phyloP scores from a whole-genome alignment of 768 basidiomycete genomes.

The Cystobasidium onofrii region DNA sequence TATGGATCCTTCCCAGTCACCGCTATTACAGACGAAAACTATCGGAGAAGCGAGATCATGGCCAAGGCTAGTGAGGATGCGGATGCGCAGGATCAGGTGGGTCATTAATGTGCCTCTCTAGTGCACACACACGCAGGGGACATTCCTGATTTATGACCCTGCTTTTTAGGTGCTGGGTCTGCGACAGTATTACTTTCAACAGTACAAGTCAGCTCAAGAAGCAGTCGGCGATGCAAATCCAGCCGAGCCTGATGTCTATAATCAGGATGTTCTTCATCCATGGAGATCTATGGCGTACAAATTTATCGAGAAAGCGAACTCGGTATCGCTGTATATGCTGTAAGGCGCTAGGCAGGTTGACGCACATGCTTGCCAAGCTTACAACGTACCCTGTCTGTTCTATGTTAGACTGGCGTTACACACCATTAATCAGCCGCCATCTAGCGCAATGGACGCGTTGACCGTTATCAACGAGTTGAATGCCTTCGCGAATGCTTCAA shows the following conservation, averaged over 20 bases:
- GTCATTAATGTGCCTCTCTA: too few relatives aligned
- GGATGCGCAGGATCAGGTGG: background rate
- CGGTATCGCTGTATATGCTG: background rate
- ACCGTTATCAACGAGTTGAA: background rate
- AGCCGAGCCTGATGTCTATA: background rate
- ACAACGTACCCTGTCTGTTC: background rate
- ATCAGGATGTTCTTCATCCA: background rate
- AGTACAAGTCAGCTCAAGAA: background rate
- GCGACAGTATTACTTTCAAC: background rate
- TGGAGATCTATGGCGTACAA: background rate
- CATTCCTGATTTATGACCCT: too few relatives aligned
- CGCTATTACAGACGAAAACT: background rate
- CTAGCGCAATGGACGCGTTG: background rate
- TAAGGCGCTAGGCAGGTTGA: background rate
- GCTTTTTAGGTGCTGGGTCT: background rate
- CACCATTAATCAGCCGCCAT: background rate
- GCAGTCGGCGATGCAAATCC: background rate
- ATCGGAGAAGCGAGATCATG: background rate
- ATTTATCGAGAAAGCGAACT: background rate
- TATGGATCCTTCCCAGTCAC: background rate
- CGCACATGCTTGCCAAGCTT: background rate
- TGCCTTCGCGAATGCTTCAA: background rate
- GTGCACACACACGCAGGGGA: too few relatives aligned
- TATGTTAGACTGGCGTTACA: background rate
- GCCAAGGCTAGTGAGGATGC: background rate